A percentile compares a stretch with the other conserved stretches of the same genome.
Conservation (phyloP, 2,329 filamentous ascomycete species). For the Xylaria sp. region DNA sequence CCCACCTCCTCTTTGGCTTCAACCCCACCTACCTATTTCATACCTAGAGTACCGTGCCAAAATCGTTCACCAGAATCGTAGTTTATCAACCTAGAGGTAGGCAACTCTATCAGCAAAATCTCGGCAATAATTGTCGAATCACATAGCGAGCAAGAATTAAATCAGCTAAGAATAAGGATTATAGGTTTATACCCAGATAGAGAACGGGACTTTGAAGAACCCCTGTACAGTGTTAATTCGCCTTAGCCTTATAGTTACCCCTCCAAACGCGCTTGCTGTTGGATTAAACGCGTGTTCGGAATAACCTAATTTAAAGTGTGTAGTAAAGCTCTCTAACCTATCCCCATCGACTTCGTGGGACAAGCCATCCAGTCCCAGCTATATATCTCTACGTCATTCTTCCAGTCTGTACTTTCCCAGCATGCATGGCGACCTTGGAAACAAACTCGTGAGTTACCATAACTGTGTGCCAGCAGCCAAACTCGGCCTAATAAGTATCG, state of each 20-base stretch:
- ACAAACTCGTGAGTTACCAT: conserved; percentile 74
- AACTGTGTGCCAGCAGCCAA: conserved; percentile 6
- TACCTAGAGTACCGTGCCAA: background rate
- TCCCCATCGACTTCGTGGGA: background rate
- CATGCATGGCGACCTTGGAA: conserved; percentile 90
- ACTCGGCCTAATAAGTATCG: conserved; percentile 35
- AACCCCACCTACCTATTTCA: conserved; percentile 21
- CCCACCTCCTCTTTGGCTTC: conserved; percentile 6
- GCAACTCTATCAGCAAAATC: background rate
- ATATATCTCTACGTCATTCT: background rate
- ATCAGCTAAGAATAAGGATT: background rate
- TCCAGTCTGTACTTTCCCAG: background rate
- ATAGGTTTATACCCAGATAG: too few relatives aligned
- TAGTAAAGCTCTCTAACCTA: too few relatives aligned
- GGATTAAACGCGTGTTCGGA: conserved; percentile 9
- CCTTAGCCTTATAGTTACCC: background rate
- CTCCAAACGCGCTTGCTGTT: conserved; percentile 7
- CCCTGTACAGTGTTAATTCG: background rate
- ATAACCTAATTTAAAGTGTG: background rate
- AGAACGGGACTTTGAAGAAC: background rate
- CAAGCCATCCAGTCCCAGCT: background rate
- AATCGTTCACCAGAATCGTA: background rate
- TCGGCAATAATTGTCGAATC: background rate
- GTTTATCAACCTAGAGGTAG: background rate
- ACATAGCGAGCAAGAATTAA: background rate